These are phyloP conservation scores for Helianthus tuberosus DNA, from an alignment of 129 eudicot species.

Conservation along the genomic window DNA sequence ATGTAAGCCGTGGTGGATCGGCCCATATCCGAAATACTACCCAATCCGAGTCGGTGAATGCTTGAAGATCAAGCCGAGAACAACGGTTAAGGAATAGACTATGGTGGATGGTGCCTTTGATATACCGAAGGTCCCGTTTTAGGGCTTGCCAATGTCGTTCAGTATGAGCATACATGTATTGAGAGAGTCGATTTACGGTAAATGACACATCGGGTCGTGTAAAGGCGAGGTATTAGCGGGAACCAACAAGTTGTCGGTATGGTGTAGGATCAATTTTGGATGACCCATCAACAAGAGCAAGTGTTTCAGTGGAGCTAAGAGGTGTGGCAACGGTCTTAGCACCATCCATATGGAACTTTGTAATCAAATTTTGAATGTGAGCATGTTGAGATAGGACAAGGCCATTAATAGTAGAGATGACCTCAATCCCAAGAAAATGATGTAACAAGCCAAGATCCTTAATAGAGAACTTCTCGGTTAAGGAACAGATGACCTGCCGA, in stretches of 20 bases:
- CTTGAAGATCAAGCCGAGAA: neutral
- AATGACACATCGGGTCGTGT: neutral
- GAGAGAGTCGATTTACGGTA: neutral
- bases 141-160: neutral
- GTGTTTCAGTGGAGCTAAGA: no score
- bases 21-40: neutral
- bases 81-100: neutral
- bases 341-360: neutral
- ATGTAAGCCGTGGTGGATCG: neutral
- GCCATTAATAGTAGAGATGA: neutral
- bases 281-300: no score
- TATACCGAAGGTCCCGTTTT: neutral
- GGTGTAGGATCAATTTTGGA: neutral
- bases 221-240: neutral
- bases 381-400: neutral
- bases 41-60: slow-evolving; percentile 13
- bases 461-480: neutral
- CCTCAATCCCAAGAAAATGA: neutral
- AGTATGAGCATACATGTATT: neutral
- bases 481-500: neutral
- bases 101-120: neutral
- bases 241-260: neutral
- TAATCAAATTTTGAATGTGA: neutral
- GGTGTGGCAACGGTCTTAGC: neutral
- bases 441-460: neutral